Base-by-base conservation (phyloP, 345 rosid genomes). In the Noccaea caerulescens region DNA sequence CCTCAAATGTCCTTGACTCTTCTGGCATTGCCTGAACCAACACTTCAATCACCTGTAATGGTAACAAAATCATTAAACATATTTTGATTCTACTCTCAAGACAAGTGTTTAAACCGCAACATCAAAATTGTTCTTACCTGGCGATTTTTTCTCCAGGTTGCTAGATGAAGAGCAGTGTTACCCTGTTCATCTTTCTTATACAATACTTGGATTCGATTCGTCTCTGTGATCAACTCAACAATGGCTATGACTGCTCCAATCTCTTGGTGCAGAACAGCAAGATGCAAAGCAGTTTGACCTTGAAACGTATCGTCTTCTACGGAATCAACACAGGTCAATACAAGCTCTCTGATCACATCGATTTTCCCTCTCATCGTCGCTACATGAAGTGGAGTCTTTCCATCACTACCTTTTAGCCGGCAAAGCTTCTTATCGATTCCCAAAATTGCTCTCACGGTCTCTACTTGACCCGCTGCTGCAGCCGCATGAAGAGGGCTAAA, bases 11-110 rank as follows among this genome's bases (percentile, higher is more conserved):
- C 45, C 60, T 51, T 0, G 73, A 67, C 10, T 46, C 71, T 30
- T 13, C 68, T 41, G 63, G 76, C 10, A 44, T 63, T 54, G 64
- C 58, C 9, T 71, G 73, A 58, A 81, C 61, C 41, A 87, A 27
- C 70, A 83, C 69, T 58, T 83, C 81, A 69, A 81, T 82, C 56
- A 85, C 76, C 86, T 87, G 84, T 59, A 69, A 46, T 27, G 51
- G 9, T 46, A 4, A 16, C 0, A 36, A 30, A 41, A 25, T 0
- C 18, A 16, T 16, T 16, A 16, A 16, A 16, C 7, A 25, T 4
- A 6, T 30, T 16, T 16, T 54, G 58, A 1, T 73, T 13, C 1
- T n/a, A 41, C 55, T 58, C 55, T 58, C 2, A 23, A 61, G 37
- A 52, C 18, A 20, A 36, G 0, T 30, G 7, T 8, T 33, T 12